phyloP scores from a whole-genome alignment of 768 basidiomycete genomes.

The Cystobasidium tubakii region DNA sequence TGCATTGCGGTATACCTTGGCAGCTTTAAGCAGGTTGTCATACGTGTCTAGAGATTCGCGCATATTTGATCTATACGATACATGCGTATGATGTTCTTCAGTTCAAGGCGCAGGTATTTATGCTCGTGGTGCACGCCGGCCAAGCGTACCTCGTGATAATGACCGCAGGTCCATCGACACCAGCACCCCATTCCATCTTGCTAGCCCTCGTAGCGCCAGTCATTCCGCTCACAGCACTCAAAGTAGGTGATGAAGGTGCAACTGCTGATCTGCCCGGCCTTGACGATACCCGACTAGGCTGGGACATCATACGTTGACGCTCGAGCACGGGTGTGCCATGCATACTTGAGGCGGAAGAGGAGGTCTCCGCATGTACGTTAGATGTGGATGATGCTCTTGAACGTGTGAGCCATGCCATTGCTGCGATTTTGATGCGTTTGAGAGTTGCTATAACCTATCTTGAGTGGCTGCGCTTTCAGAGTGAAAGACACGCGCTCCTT shows the following conservation, averaged over 20 bases:
- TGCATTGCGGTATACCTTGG: conserved; percentile 34
- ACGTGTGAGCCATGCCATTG: conserved; percentile 1
- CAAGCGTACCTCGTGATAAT: conserved; percentile 27
- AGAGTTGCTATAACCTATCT: background rate
- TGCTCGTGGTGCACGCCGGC: too few relatives aligned
- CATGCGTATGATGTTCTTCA: background rate
- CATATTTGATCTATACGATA: conserved; percentile 11
- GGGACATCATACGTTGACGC: background rate
- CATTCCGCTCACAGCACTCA: conserved; percentile 14
- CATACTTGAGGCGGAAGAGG: background rate
- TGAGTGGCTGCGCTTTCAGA: background rate
- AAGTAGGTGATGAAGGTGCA: conserved; percentile 11
- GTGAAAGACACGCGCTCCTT: too few relatives aligned
- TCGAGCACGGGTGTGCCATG: conserved; percentile 1
- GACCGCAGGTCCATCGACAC: conserved; percentile 8
- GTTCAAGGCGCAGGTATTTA: too few relatives aligned
- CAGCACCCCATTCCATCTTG: conserved; percentile 23
- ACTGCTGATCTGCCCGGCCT: background rate
- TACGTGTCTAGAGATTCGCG: conserved; percentile 32
- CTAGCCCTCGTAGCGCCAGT: conserved; percentile 26
- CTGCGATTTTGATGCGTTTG: background rate
- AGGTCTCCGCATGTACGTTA: background rate
- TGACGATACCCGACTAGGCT: background rate
- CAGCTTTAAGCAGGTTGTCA: conserved; percentile 23
- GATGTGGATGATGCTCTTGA: conserved; percentile 1